Percentiles rank a stretch among this genome's conserved stretches.
phyloP scores from a whole-genome alignment of 2,329 filamentous ascomycete genomes.

The Ophiocordyceps polyrhachis-furcata region DNA sequence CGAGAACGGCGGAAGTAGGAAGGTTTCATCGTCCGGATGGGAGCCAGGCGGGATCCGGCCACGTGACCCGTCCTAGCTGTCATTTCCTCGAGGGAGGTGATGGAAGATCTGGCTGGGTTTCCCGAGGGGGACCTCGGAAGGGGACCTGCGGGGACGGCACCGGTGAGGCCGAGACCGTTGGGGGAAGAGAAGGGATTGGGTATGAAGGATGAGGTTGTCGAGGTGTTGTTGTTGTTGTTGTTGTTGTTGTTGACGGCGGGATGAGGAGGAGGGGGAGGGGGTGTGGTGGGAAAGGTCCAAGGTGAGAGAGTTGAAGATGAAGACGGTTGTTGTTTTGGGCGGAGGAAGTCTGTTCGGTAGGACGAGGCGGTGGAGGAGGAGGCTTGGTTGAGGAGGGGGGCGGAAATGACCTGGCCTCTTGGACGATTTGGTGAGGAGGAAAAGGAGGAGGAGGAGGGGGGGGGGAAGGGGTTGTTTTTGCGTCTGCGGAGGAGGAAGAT shows the following conservation, averaged over 20 bases:
- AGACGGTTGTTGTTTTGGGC: slow-evolving; percentile 12
- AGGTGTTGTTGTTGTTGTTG: slow-evolving; percentile 4
- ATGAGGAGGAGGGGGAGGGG: slow-evolving; percentile 1
- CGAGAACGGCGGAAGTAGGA: slow-evolving; percentile 8
- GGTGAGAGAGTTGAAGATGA: not conserved
- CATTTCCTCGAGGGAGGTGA: slow-evolving; percentile 9
- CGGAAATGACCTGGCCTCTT: slow-evolving; percentile 30
- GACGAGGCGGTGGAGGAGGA: slow-evolving; percentile 3
- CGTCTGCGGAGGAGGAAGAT: slow-evolving; percentile 19
- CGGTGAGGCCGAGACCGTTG: not conserved
- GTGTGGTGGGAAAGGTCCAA: not conserved
- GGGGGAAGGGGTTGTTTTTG: not conserved
- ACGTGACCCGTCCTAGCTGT: slow-evolving; percentile 11
- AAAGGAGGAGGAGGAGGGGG: not conserved
- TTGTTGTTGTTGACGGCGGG: no score
- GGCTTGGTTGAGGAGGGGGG: slow-evolving; percentile 29
- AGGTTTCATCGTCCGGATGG: slow-evolving; percentile 21
- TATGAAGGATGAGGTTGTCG: slow-evolving; percentile 12
- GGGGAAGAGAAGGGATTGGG: slow-evolving; percentile 18
- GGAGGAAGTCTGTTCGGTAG: slow-evolving; percentile 34
- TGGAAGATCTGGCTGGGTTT: slow-evolving; percentile 4
- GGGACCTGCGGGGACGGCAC: slow-evolving; percentile 3
- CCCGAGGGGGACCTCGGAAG: slow-evolving; percentile 1
- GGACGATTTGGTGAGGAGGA: not conserved
- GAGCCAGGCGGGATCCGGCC: slow-evolving; percentile 9